Evolutionary conservation across 441 rosid genomes (phyloP).

Genomic region (Eugenia klotzschiana): DNA sequence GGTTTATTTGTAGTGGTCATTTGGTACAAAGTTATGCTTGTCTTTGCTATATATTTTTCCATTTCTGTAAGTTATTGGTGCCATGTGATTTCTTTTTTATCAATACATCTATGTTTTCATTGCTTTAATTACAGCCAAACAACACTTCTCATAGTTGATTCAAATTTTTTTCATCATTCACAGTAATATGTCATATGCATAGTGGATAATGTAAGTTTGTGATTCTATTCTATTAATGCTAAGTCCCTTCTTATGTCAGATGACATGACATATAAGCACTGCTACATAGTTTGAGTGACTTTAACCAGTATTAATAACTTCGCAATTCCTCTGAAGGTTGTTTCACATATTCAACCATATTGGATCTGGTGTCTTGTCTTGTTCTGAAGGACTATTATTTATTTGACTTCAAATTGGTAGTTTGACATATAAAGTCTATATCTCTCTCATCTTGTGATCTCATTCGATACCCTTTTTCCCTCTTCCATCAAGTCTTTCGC

Average conservation of each 20-base stretch:
- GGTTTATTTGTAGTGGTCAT: background rate
- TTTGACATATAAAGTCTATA: background rate
- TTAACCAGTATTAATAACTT: background rate
- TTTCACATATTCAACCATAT: background rate
- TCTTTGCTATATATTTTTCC: conserved; percentile 2
- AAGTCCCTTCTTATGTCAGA: background rate
- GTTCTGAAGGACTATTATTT: background rate
- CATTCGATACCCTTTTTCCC: background rate
- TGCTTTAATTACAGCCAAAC: background rate
- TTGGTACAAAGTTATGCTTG: background rate
- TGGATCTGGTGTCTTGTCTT: background rate
- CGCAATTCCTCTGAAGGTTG: background rate
- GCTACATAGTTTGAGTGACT: background rate
- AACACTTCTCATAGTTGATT: background rate
- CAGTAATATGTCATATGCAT: background rate
- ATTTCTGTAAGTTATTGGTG: background rate
- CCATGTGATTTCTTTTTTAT: background rate
- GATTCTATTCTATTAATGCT: background rate
- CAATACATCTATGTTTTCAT: background rate
- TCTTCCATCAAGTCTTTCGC: background rate
- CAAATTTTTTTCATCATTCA: background rate
- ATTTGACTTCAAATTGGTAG: background rate
- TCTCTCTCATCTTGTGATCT: background rate
- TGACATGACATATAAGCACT: background rate
- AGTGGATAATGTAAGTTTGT: background rate